Percentiles rank a stretch among this genome's conserved stretches.
Conservation (phyloP, 2,329 filamentous ascomycete species). For the Fusarium oligoseptatum region DNA sequence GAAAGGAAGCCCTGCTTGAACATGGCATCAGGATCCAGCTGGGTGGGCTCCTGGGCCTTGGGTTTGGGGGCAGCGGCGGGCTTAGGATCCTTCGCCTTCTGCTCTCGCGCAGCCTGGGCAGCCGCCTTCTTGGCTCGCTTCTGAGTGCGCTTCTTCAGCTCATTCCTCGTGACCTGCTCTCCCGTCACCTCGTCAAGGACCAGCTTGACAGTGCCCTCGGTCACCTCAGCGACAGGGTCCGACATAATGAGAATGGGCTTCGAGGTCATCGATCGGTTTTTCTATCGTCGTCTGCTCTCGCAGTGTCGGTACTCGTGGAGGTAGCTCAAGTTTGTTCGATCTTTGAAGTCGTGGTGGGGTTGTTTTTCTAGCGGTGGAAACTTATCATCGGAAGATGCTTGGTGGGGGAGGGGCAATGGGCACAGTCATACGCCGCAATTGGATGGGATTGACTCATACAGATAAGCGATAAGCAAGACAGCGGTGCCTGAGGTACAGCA, state of each 20-base stretch:
- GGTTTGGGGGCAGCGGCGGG: conserved; percentile 55
- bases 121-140: conserved; percentile 71
- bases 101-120: conserved; percentile 63
- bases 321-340: conserved; percentile 20
- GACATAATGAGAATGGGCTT: conserved; percentile 33
- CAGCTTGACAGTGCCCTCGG: conserved; percentile 62
- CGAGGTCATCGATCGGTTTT: conserved; percentile 6
- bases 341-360: conserved; percentile 45
- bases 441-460: conserved; percentile 35
- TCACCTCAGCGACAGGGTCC: conserved; percentile 45
- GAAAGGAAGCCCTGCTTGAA: conserved; percentile 84
- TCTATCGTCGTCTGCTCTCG: conserved; percentile 1
- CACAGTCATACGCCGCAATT: conserved; percentile 16
- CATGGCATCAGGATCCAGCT: conserved; percentile 73
- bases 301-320: conserved; percentile 4
- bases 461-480: conserved; percentile 27
- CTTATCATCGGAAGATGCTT: conserved; percentile 36
- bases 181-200: conserved; percentile 73
- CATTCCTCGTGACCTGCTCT: conserved; percentile 75
- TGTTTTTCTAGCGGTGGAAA: conserved; percentile 44
- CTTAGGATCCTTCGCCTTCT: conserved; percentile 49
- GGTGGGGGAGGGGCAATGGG: conserved; percentile 43
- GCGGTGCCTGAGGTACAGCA: background rate
- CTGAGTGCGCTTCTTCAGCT: conserved; percentile 71
- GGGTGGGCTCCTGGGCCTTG: conserved; percentile 58